Evolutionary conservation across 768 basidiomycete species (phyloP).

Genomic region (Suillus placidus): DNA sequence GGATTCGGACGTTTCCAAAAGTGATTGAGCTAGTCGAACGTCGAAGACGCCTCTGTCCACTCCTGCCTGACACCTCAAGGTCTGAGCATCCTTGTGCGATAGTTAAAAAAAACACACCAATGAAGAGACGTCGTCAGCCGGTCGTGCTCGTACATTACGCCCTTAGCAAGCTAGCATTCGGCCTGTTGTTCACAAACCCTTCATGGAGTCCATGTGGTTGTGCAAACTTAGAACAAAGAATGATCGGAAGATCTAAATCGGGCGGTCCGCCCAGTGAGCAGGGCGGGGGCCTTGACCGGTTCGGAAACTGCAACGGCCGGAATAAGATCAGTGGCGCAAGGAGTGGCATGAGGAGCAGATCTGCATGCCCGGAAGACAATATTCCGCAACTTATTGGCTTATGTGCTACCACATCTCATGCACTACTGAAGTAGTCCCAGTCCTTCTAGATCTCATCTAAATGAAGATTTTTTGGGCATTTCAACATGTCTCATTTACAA

Average conservation of each 20-base stretch:
- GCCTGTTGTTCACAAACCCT: neutral
- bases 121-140: neutral
- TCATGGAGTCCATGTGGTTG: neutral
- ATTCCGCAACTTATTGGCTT: neutral
- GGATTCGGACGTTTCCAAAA: constrained; percentile 27
- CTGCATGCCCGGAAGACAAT: neutral
- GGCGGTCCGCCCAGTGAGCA: no score
- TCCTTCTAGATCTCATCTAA: neutral
- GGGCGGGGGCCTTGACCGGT: neutral
- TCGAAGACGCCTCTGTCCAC: neutral
- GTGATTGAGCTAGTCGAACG: neutral
- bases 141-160: no score
- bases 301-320: neutral
- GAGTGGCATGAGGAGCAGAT: neutral
- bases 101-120: neutral
- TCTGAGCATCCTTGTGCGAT: neutral
- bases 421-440: no score
- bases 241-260: neutral
- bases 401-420: no score
- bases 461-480: no score
- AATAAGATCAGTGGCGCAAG: neutral
- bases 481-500: no score
- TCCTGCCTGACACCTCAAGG: neutral
- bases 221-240: no score
- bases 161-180: no score